These are phyloP conservation scores for Piper betle DNA, from an alignment of 164 flowering plant genomes.

Conservation along the genomic window DNA sequence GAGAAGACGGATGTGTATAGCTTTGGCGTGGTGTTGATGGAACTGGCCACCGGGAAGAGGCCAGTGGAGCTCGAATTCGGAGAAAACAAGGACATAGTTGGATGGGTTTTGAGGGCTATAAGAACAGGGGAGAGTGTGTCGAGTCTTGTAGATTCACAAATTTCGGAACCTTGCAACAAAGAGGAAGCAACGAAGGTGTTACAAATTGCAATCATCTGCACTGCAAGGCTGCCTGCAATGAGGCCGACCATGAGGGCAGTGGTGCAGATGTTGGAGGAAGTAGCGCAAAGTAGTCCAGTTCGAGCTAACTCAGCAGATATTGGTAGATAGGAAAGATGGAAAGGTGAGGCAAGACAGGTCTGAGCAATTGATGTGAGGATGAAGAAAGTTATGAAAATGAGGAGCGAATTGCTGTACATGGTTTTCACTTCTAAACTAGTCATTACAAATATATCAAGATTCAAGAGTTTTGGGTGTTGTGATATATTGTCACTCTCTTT, in stretches of 20 bases:
- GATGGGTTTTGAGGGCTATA: slow-evolving; percentile 32
- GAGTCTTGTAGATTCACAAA: slow-evolving; percentile 32
- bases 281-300: slow-evolving; percentile 15
- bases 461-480: too few species aligned
- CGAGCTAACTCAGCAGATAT: slow-evolving; percentile 6
- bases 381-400: too few species aligned
- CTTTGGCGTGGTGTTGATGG: slow-evolving; percentile 73
- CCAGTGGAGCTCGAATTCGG: slow-evolving; percentile 53
- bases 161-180: slow-evolving; percentile 21
- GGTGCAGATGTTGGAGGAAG: slow-evolving; percentile 68
- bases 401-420: too few species aligned
- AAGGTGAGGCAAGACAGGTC: background rate
- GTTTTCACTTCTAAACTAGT: too few species aligned
- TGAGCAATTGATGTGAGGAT: background rate
- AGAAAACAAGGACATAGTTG: slow-evolving; percentile 49
- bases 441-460: too few species aligned
- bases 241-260: slow-evolving; percentile 78
- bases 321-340: slow-evolving; percentile 8
- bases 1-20: slow-evolving; percentile 76
- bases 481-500: too few species aligned
- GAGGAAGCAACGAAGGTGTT: slow-evolving; percentile 53
- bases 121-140: slow-evolving; percentile 17
- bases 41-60: slow-evolving; percentile 53
- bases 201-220: slow-evolving; percentile 40
- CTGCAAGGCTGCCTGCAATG: slow-evolving; percentile 35